phyloP scores from a whole-genome alignment of 2,329 filamentous ascomycete species.

The Alternaria dauci region DNA sequence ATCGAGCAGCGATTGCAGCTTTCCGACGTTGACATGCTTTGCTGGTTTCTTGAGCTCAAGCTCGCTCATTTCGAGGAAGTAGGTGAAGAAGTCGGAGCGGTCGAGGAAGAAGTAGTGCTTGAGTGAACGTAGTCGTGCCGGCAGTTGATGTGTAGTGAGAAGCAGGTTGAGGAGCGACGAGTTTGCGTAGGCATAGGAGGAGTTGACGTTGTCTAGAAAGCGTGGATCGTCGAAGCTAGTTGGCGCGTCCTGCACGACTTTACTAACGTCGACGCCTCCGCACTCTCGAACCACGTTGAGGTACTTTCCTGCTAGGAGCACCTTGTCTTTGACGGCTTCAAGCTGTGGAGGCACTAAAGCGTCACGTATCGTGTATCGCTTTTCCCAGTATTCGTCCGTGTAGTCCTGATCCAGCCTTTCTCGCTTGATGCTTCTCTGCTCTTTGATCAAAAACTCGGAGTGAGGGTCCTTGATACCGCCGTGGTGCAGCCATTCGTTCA shows the following conservation, averaged over 20 bases:
- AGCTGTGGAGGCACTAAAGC: slow-evolving; percentile 92
- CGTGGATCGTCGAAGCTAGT: slow-evolving; percentile 88
- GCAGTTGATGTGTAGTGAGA: slow-evolving; percentile 89
- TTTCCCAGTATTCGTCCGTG: slow-evolving; percentile 99
- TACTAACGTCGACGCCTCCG: slow-evolving; percentile 92
- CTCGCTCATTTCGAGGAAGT: slow-evolving; percentile 90
- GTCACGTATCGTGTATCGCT: slow-evolving; percentile 92
- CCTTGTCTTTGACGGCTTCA: slow-evolving; percentile 89
- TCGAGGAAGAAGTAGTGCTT: slow-evolving; percentile 99
- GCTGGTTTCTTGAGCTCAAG: slow-evolving; percentile 91
- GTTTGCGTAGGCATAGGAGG: slow-evolving; percentile 94
- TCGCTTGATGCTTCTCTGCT: slow-evolving; percentile 92
- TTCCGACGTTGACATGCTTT: slow-evolving; percentile 87
- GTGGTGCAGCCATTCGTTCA: slow-evolving; percentile 98
- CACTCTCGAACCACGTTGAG: slow-evolving; percentile 97
- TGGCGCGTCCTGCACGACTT: slow-evolving; percentile 87
- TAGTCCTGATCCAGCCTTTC: slow-evolving; percentile 95
- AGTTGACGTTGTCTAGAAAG: slow-evolving; percentile 95
- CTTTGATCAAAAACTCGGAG: slow-evolving; percentile 91
- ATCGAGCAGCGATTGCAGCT: slow-evolving; percentile 94
- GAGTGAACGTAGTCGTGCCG: slow-evolving; percentile 83
- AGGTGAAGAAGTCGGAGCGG: slow-evolving; percentile 96
- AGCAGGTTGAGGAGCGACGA: slow-evolving; percentile 89
- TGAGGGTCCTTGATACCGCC: slow-evolving; percentile 95
- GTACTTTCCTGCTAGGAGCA: slow-evolving; percentile 94